Evolutionary conservation across 1,284 basidiomycete genomes (phyloP).

Genomic region (Melampsora larici-populina): DNA sequence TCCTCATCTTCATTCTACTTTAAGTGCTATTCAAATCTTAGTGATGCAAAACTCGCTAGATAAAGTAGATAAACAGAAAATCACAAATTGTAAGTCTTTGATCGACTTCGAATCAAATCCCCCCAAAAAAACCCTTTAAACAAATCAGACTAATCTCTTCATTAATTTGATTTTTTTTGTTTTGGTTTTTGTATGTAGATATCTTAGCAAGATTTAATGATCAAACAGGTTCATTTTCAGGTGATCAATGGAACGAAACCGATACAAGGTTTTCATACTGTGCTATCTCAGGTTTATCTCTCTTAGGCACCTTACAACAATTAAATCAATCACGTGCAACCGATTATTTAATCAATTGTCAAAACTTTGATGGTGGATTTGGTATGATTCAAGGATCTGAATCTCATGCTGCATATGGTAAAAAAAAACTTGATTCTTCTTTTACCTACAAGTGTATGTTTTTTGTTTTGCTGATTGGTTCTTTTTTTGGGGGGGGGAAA

Average conservation of each 20-base stretch:
- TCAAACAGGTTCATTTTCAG: slow-evolving; percentile 76
- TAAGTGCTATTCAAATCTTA: slow-evolving; percentile 85
- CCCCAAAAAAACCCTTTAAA: too few relatives aligned
- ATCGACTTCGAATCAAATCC: too few relatives aligned
- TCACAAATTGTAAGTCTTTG: background rate
- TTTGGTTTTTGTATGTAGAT: slow-evolving; percentile 59
- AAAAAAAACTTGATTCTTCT: background rate
- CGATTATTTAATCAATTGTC: slow-evolving; percentile 69
- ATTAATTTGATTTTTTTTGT: background rate
- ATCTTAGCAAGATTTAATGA: slow-evolving; percentile 76
- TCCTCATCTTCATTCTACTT: slow-evolving; percentile 78
- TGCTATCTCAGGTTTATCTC: slow-evolving; percentile 73
- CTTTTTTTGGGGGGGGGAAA: too few relatives aligned
- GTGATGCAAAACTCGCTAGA: slow-evolving; percentile 77
- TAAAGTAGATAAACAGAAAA: slow-evolving; percentile 62
- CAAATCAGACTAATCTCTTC: too few relatives aligned
- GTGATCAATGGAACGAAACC: slow-evolving; percentile 82
- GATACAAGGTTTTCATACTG: slow-evolving; percentile 91
- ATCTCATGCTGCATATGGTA: slow-evolving; percentile 86
- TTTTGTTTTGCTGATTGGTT: background rate
- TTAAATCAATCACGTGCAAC: slow-evolving; percentile 50
- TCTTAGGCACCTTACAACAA: slow-evolving; percentile 66
- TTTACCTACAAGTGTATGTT: too few relatives aligned
- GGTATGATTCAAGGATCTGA: slow-evolving; percentile 79
- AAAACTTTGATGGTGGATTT: slow-evolving; percentile 95